phyloP scores from a whole-genome alignment of 176 grass and related monocot genomes.

The Rhynchospora pubera region DNA sequence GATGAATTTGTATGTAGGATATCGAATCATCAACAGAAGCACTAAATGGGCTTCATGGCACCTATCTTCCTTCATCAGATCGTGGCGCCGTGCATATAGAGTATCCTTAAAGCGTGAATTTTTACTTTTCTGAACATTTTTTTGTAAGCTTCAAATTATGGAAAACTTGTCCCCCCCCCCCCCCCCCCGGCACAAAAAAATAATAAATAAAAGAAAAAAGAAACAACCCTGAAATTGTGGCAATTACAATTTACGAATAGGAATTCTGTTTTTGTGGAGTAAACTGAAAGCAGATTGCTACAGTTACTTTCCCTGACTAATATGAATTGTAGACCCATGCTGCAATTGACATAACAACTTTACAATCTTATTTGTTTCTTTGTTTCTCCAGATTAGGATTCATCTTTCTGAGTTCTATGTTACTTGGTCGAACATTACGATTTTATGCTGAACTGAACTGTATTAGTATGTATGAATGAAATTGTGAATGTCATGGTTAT shows the following conservation, averaged over 20 bases:
- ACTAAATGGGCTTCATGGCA: constrained; percentile 22
- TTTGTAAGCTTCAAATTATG: not conserved
- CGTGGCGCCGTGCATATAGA: constrained; percentile 7
- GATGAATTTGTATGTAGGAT: constrained; percentile 12
- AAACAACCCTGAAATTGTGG: not conserved
- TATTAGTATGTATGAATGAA: not conserved
- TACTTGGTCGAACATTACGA: not conserved
- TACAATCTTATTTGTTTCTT: not conserved
- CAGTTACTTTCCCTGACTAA: not conserved
- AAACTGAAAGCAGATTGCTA: not conserved
- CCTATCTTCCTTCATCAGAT: constrained; percentile 12
- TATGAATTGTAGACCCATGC: not conserved
- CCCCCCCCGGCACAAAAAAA: too few species aligned
- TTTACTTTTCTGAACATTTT: not conserved
- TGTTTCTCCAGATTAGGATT: not conserved
- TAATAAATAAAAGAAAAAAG: too few species aligned
- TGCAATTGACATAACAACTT: not conserved
- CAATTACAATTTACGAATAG: not conserved
- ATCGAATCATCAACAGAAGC: constrained; percentile 21
- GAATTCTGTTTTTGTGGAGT: not conserved
- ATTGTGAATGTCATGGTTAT: not conserved
- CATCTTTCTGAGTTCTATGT: not conserved
- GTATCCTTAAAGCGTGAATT: constrained; percentile 10
- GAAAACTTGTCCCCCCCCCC: not conserved
- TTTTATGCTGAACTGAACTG: not conserved